Evolutionary conservation across 441 rosid genomes (phyloP).

Genomic region (Croton laevigatus): DNA sequence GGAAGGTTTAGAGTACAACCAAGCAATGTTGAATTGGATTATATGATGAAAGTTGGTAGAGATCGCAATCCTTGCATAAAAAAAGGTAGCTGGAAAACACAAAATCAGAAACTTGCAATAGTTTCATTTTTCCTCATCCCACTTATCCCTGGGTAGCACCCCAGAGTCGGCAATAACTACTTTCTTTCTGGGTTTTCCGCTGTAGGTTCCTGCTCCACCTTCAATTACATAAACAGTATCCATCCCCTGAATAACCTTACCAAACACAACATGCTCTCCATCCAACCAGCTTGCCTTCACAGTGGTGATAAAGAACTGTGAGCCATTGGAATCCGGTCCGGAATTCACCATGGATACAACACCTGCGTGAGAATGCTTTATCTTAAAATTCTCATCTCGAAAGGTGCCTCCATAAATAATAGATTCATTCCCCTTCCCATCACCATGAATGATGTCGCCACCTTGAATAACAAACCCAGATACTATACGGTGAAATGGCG

Average conservation of each 20-base stretch:
- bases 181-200: slow-evolving; percentile 91
- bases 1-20: no score
- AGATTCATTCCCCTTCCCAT: slow-evolving; percentile 77
- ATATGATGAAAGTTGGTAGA: no score
- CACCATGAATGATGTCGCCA: slow-evolving; percentile 67
- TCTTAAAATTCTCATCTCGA: slow-evolving; percentile 84
- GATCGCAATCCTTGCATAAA: no score
- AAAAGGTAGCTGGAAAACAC: slow-evolving; percentile 6
- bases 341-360: slow-evolving; percentile 90
- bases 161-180: slow-evolving; percentile 85
- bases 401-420: slow-evolving; percentile 75
- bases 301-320: slow-evolving; percentile 88
- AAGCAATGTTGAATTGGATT: no score
- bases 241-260: slow-evolving; percentile 93
- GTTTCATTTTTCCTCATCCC: slow-evolving; percentile 79
- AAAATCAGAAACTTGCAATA: slow-evolving; percentile 5
- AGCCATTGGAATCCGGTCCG: slow-evolving; percentile 90
- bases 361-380: slow-evolving; percentile 86
- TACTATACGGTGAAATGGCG: slow-evolving; percentile 83
- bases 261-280: slow-evolving; percentile 91
- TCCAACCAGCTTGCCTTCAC: slow-evolving; percentile 97
- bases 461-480: slow-evolving; percentile 96
- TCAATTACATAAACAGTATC: slow-evolving; percentile 79
- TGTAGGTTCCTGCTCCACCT: slow-evolving; percentile 98
- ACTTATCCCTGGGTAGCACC: slow-evolving; percentile 79